A percentile compares a stretch with the other conserved stretches of the same genome.
Evolutionary conservation across 495 filamentous ascomycete species (phyloP).

Genomic region (Penicillium longicatenatum): DNA sequence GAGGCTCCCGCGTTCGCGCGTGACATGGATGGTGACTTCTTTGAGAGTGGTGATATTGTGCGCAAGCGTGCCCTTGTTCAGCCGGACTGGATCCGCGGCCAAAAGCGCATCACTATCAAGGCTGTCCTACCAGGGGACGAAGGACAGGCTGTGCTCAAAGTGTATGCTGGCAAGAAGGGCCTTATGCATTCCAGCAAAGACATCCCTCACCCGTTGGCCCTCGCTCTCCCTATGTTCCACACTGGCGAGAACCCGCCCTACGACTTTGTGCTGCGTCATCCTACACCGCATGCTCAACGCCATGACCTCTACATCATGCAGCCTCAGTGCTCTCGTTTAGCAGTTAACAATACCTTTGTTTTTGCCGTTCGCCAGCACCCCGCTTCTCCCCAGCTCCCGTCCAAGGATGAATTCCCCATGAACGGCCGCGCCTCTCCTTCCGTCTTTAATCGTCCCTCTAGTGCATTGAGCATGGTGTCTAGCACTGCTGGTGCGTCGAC

Average conservation of each 20-base stretch:
- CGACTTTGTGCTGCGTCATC: slow-evolving; percentile 89
- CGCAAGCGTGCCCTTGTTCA: slow-evolving; percentile 87
- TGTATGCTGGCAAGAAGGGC: slow-evolving; percentile 91
- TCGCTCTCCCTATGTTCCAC: slow-evolving; percentile 89
- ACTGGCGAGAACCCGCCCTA: slow-evolving; percentile 90
- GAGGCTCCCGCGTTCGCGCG: slow-evolving; percentile 77
- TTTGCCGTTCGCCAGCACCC: slow-evolving; percentile 94
- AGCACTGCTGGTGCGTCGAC: slow-evolving; percentile 47
- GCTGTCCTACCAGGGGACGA: slow-evolving; percentile 88
- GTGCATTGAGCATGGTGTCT: slow-evolving; percentile 77
- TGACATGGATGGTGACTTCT: slow-evolving; percentile 87
- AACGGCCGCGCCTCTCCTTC: slow-evolving; percentile 60
- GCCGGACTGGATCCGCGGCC: slow-evolving; percentile 83
- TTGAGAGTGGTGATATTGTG: slow-evolving; percentile 86
- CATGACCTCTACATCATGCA: slow-evolving; percentile 97
- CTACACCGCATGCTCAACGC: slow-evolving; percentile 92
- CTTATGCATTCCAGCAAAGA: slow-evolving; percentile 95
- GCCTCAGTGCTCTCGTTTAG: slow-evolving; percentile 84
- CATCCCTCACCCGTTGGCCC: slow-evolving; percentile 87
- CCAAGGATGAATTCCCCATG: slow-evolving; percentile 46
- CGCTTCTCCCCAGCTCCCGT: slow-evolving; percentile 54
- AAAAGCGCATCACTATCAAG: slow-evolving; percentile 91
- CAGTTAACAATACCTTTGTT: slow-evolving; percentile 95
- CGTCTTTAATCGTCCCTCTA: slow-evolving; percentile 71
- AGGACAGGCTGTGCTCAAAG: slow-evolving; percentile 83